Evolutionary conservation across 768 basidiomycete genomes (phyloP), one percentile per base, ranked within the genome.

Genomic region (Amanita subjunquillea): DNA sequence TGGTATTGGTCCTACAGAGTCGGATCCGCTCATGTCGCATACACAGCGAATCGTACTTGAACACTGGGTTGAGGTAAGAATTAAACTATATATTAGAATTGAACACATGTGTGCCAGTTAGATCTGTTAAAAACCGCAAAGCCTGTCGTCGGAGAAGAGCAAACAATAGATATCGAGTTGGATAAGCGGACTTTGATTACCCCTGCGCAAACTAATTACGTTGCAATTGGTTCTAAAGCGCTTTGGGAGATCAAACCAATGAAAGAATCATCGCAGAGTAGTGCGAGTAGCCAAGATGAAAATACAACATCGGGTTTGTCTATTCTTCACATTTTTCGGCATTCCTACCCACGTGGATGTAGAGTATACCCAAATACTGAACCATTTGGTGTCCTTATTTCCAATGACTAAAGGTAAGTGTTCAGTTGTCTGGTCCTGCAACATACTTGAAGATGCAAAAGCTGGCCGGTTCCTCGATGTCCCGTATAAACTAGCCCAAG

Each of bases 41-140:
- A 64, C 58, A 15, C 77, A 77, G 55, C 68, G 55, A 12, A 61
- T 74, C 15, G 55, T 69, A 27, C 58, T 78, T 15, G 74, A 79
- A 34, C 78, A 80, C 56, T 80, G 78, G 78, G 74, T 80, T 29
- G 76, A 77, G 59, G 78, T 78, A 42, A 27, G 38, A 41, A 17
- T n/a, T 3, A 10, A 40, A 15, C 1, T 9, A 6, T 29, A 29
- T 0, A n/a, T 44, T 10, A 36, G 27, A 20, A 6, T 39, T 27
- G 20, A 6, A 10, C n/a, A 25, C 9, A 51, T 15, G 32, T 37
- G 41, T 13, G 23, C 23, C 58, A 78, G 77, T 57, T 80, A 53
- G 75, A 78, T 55, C 65, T 67, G 29, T 55, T 70, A 13, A 67
- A 68, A 53, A 63, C 58, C 39, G 34, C 57, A 15, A 58, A 63